Conservation (phyloP, 2,329 filamentous ascomycete species). For the Alternaria panax region DNA sequence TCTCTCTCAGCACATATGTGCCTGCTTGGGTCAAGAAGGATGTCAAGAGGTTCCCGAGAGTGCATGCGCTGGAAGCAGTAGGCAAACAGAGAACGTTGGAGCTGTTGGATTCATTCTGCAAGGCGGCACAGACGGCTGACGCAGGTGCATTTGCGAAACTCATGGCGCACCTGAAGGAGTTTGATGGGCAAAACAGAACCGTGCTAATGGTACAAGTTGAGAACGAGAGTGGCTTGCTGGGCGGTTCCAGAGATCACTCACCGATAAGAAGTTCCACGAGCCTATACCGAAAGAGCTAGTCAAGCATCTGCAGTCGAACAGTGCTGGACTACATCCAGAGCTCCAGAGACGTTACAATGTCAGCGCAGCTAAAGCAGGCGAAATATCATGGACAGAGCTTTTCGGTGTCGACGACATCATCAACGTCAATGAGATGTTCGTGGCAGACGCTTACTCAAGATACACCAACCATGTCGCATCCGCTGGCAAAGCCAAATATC, state of each 20-base stretch:
- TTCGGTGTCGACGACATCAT: constrained; percentile 42
- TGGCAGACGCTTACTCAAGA: constrained; percentile 53
- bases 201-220: constrained; percentile 64
- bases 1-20: constrained; percentile 40
- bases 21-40: constrained; percentile 20
- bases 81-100: neutral
- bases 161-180: constrained; percentile 48
- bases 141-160: constrained; percentile 47
- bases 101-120: constrained; percentile 31
- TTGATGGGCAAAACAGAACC: constrained; percentile 56
- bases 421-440: constrained; percentile 52
- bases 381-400: constrained; percentile 47
- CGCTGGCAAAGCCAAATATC: constrained; percentile 49
- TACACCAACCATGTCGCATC: constrained; percentile 51
- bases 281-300: constrained; percentile 46
- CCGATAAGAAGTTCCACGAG: constrained; percentile 50
- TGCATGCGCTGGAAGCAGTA: neutral
- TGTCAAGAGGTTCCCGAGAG: constrained; percentile 37
- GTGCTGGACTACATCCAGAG: constrained; percentile 19
- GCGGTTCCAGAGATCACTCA: constrained; percentile 60
- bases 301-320: constrained; percentile 27
- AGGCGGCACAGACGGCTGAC: constrained; percentile 43
- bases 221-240: constrained; percentile 61
- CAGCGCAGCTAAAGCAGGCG: constrained; percentile 11
- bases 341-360: constrained; percentile 33